Conservation (phyloP, 345 rosid genomes). For the Pistacia atlantica region DNA sequence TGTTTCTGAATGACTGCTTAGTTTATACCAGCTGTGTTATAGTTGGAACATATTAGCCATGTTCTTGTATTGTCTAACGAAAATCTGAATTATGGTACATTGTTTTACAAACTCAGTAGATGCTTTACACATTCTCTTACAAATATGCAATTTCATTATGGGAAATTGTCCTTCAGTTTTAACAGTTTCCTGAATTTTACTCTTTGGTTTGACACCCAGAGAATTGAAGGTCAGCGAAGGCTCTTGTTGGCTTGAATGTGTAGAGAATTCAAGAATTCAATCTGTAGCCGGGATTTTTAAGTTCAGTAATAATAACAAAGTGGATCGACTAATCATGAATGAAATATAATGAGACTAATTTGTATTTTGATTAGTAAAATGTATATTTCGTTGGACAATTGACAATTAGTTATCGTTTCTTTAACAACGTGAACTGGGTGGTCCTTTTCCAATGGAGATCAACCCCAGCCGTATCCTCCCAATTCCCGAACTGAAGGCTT, state of each 20-base stretch:
- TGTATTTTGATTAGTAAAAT: too few relatives aligned
- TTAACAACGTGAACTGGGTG: too few relatives aligned
- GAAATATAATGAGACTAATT: too few relatives aligned
- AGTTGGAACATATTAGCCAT: not conserved
- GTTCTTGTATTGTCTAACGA: not conserved
- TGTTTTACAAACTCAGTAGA: not conserved
- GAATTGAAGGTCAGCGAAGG: not conserved
- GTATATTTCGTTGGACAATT: too few relatives aligned
- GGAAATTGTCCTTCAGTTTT: not conserved
- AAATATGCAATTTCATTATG: not conserved
- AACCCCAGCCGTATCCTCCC: too few relatives aligned
- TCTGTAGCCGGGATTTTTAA: too few relatives aligned
- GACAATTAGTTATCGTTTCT: too few relatives aligned
- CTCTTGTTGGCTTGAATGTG: not conserved
- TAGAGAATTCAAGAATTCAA: too few relatives aligned
- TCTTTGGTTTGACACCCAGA: not conserved
- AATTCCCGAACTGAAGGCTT: too few relatives aligned
- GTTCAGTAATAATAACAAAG: too few relatives aligned
- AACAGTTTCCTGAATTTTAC: not conserved
- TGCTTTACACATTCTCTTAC: not conserved
- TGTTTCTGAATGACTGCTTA: conserved; percentile 6
- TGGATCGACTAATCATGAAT: too few relatives aligned
- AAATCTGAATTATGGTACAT: not conserved
- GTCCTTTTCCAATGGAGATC: too few relatives aligned
- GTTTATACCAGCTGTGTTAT: not conserved